phyloP scores from a whole-genome alignment of 495 filamentous ascomycete genomes.

The Delitschia confertaspora region DNA sequence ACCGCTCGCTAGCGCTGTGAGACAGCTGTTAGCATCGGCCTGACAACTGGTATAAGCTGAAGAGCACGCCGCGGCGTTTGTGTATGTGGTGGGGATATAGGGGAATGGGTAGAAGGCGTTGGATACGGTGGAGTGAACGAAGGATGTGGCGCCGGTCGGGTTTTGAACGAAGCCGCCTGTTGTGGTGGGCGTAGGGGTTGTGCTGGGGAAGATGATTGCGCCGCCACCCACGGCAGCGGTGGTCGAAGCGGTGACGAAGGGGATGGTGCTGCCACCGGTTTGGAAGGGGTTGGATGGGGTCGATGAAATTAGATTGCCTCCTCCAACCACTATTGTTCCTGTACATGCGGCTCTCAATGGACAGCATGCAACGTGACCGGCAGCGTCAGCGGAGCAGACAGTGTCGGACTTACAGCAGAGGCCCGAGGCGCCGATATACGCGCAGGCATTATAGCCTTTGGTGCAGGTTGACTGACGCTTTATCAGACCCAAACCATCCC shows the following conservation, averaged over 20 bases:
- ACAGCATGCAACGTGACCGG: slow-evolving; percentile 58
- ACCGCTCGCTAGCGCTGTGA: slow-evolving; percentile 37
- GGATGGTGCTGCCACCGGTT: not conserved
- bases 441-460: slow-evolving; percentile 44
- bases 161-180: slow-evolving; percentile 5
- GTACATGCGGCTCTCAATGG: slow-evolving; percentile 53
- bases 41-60: slow-evolving; percentile 58
- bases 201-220: slow-evolving; percentile 4
- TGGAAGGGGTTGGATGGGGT: not conserved
- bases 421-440: slow-evolving; percentile 40
- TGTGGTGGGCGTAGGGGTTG: slow-evolving; percentile 3
- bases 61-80: slow-evolving; percentile 54
- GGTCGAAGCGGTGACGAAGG: not conserved
- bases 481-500: slow-evolving; percentile 23
- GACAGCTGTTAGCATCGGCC: slow-evolving; percentile 55
- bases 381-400: slow-evolving; percentile 49
- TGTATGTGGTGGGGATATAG: slow-evolving; percentile 56
- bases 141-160: not conserved
- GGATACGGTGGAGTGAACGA: slow-evolving; percentile 26
- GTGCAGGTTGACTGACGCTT: slow-evolving; percentile 39
- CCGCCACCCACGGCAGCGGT: not conserved
- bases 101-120: slow-evolving; percentile 59
- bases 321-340: slow-evolving; percentile 43
- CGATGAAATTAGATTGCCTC: not conserved
- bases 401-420: slow-evolving; percentile 50